These are phyloP conservation scores for Stemphylium beticola DNA, from an alignment of 2,329 filamentous ascomycete genomes.

Conservation along the genomic window DNA sequence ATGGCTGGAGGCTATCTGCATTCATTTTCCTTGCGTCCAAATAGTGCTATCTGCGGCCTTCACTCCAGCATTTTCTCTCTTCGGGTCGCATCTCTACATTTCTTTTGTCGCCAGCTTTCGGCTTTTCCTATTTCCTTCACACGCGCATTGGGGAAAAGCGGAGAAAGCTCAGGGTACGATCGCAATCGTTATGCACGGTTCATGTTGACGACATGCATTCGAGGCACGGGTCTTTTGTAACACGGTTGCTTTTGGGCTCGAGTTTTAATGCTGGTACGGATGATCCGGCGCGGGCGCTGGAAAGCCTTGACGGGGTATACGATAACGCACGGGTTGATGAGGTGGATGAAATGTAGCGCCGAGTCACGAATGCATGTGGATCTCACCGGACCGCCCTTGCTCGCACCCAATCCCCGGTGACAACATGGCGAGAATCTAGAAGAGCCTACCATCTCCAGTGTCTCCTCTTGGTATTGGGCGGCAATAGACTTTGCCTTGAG, in stretches of 20 bases:
- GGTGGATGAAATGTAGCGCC: conserved; percentile 21
- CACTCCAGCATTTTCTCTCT: conserved; percentile 10
- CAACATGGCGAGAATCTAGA: conserved; percentile 18
- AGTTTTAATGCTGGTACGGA: conserved; percentile 30
- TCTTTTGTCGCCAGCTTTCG: conserved; percentile 23
- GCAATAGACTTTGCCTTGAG: conserved; percentile 18
- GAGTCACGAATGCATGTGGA: conserved; percentile 28
- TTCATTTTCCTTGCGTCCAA: conserved; percentile 17
- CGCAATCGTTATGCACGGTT: conserved; percentile 13
- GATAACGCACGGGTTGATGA: conserved; percentile 36
- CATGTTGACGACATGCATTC: conserved; percentile 15
- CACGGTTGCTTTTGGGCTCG: conserved; percentile 36
- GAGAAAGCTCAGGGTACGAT: conserved; percentile 12
- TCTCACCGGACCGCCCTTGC: conserved; percentile 23
- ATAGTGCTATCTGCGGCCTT: conserved; percentile 10
- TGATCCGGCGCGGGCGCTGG: conserved; percentile 43
- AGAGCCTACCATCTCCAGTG: conserved; percentile 15
- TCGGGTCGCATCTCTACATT: conserved; percentile 13
- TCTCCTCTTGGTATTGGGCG: conserved; percentile 27
- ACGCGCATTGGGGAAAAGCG: conserved; percentile 24
- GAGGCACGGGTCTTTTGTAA: conserved; percentile 14
- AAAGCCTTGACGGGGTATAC: conserved; percentile 23
- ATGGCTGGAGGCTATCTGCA: conserved; percentile 20
- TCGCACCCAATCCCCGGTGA: conserved; percentile 20
- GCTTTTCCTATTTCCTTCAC: conserved; percentile 22